Base-by-base conservation (phyloP, 2,329 filamentous ascomycete genomes). In the Ceratocystis destructans region DNA sequence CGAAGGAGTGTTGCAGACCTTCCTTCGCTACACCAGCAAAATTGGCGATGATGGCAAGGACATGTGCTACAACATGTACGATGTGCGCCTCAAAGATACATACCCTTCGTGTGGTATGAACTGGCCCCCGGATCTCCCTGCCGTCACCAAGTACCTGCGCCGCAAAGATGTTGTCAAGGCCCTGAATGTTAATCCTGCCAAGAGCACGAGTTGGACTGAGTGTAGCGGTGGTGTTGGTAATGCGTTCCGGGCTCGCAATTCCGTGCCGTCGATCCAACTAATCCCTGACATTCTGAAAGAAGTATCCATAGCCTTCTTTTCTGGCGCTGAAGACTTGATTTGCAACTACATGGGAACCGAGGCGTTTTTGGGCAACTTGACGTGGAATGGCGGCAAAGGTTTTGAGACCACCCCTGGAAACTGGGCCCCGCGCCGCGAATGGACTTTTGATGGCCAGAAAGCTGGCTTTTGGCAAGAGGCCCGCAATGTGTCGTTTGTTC, bases 261-360 rank as follows among this genome's bases (percentile, higher is more conserved):
- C 91, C 1, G 81, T 80, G 70, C 89, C 94, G 0, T 82, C 90
- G 0, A 78, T 92, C 68, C 78, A 84, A 1, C 78, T 96, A 2
- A 79, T 99, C 1, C 93, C 94, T 0, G 86, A 83, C 2, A 76
- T 99, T 20, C 80, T 99, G 8, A 81, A 87, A 70, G 81, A 94
- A 67, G 77, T 97, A 8, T 87, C 88, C 1, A 82, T 96, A 50
- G 78, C 96, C 1, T 83, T 99, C 22, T 99, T 97, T 78, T 96
- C 91, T 1, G 94, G 94, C 64, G 89, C 92, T 68, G 86, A 96
- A 72, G 94, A 99, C 74, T 79, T 97, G 28, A 97, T 99, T 71
- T 99, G 94, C 82, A 99, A 99, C 75, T 91, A 99, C 73, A 78
- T 96, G 37, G 94, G 94, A 67, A 99, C 94, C 0, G 94, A 99